Conservation (phyloP, 305 asterid species). For the Fraxinus velutina region DNA sequence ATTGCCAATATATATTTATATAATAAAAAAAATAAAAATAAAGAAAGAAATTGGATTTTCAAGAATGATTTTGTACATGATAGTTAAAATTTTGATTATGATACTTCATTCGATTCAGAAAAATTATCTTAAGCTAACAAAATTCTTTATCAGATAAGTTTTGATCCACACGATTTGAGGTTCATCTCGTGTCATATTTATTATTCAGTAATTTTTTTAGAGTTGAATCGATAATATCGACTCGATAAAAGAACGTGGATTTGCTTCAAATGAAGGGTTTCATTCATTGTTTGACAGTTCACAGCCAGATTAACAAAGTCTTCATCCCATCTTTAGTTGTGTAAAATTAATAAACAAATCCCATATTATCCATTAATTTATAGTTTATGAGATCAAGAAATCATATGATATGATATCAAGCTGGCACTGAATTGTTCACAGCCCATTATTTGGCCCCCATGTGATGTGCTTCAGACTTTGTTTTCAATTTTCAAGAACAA, state of each 20-base stretch:
- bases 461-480: background rate
- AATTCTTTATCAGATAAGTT: background rate
- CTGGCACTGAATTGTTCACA: background rate
- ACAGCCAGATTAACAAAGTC: background rate
- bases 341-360: background rate
- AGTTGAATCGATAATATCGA: background rate
- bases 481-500: background rate
- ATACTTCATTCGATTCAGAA: background rate
- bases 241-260: background rate
- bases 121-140: background rate
- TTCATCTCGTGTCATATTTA: background rate
- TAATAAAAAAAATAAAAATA: background rate
- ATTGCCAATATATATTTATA: background rate
- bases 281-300: background rate
- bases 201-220: background rate
- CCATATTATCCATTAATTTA: background rate
- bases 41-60: background rate
- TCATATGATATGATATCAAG: background rate
- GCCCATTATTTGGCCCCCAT: background rate
- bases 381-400: background rate
- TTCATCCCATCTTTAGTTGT: background rate
- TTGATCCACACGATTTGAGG: background rate
- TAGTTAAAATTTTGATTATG: background rate
- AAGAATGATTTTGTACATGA: background rate
- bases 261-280: background rate